Conservation (phyloP, 345 rosid genomes). For the Citrus trifoliata region DNA sequence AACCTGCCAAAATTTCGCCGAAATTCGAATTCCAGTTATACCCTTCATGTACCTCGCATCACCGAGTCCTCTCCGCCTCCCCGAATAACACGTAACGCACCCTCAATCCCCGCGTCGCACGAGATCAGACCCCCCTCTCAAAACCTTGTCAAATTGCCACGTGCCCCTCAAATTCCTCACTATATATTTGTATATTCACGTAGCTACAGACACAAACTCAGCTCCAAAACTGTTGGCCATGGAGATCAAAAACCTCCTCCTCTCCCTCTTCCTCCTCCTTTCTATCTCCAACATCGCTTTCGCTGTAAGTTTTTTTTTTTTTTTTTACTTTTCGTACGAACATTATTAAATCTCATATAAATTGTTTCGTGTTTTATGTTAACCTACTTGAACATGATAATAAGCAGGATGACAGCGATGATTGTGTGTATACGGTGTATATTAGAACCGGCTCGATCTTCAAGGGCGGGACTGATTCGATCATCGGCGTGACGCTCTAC, state of each 20-base stretch:
- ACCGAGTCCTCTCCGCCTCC: too few relatives aligned
- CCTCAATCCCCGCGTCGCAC: not conserved
- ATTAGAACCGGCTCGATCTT: slow-evolving; percentile 72
- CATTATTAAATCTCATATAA: not conserved
- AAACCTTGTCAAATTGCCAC: not conserved
- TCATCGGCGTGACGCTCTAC: slow-evolving; percentile 50
- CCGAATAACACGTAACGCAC: not conserved
- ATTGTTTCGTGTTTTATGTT: not conserved
- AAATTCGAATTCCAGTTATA: not conserved
- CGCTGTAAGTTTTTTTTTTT: slow-evolving; percentile 17
- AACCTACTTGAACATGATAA: slow-evolving; percentile 1
- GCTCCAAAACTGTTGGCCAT: not conserved
- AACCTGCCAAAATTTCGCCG: not conserved
- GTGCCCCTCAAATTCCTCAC: not conserved
- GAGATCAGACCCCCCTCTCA: not conserved
- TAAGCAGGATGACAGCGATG: slow-evolving; percentile 31
- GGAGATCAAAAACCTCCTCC: not conserved
- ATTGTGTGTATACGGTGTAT: slow-evolving; percentile 73
- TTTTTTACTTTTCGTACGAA: too few relatives aligned
- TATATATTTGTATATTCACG: not conserved
- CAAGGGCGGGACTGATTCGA: slow-evolving; percentile 82
- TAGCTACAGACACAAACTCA: not conserved
- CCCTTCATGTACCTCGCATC: not conserved
- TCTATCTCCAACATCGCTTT: slow-evolving; percentile 13
- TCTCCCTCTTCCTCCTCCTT: slow-evolving; percentile 21